Base-by-base conservation (phyloP, 176 grass and related monocot genomes). In the Oryza officinalis region DNA sequence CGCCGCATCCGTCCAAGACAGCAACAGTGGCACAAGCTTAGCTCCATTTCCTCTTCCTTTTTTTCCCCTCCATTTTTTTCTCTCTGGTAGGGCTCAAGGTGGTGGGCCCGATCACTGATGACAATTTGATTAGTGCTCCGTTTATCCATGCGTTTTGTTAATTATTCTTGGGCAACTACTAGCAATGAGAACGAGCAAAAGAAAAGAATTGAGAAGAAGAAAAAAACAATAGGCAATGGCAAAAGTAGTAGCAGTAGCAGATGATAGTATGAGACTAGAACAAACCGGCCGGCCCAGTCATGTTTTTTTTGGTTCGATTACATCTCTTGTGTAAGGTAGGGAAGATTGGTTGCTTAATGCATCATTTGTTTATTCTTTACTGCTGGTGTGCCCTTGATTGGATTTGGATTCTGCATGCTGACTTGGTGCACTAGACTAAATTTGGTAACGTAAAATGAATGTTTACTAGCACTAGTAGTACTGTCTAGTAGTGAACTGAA, bases 331-430 rank as follows among this genome's bases (percentile, higher is more conserved):
- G 88, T 90, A 88, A 35, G 47, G 69, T 49, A 80, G 63, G 6
- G 18, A 81, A 86, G 74, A 61, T 49, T 83, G 74, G 67, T 94
- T 76, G 54, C 57, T 25, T 50, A 88, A 88, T 83, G 73, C 52
- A 81, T 78, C 32, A 85, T 71, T 83, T 74, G 66, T 87, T 86
- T 50, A 83, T 89, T 86, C 86, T 89, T 77, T 93, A 20, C 46
- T 52, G 25, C 3, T 80, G 76, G 3, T 20, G 72, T 31, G 40
- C 12, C 64, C 15, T 65, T 87, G 32, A 75, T 87, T 75, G 13
- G 76, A 35, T 72, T 57, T 57, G 52, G 52, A n/a, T 57, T 57
- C 40, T 41, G 3, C 86, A 70, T 78, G 81, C 75, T 79, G 49
- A 15, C 75, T 12, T 45, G 30, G 46, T 78, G 72, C 8, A 35